Percentiles rank a stretch among this genome's conserved stretches.
Evolutionary conservation across 345 rosid genomes (phyloP).

Genomic region (Abelmoschus esculentus): DNA sequence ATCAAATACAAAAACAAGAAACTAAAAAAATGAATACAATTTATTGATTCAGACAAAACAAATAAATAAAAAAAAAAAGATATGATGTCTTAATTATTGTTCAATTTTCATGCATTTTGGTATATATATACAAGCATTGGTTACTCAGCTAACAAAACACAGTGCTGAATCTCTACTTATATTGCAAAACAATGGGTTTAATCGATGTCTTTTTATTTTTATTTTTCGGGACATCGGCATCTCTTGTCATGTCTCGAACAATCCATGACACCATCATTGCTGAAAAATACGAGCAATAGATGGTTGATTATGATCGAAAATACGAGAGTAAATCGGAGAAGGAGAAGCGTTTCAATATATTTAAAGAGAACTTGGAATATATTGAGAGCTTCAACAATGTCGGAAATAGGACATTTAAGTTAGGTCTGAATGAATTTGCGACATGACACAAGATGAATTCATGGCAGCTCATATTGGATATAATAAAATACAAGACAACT

Average conservation of each 20-base stretch:
- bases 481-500: neutral
- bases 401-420: conserved; percentile 29
- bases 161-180: too few relatives aligned
- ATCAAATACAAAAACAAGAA: neutral
- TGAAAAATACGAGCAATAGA: conserved; percentile 36
- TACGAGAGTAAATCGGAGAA: conserved; percentile 46
- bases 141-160: neutral
- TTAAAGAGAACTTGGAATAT: conserved; percentile 50
- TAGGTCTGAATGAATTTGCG: conserved; percentile 56
- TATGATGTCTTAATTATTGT: neutral
- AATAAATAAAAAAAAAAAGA: neutral
- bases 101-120: neutral
- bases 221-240: conserved; percentile 13
- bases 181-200: conserved; percentile 3
- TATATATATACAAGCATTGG: neutral
- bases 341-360: conserved; percentile 41
- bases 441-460: conserved; percentile 58
- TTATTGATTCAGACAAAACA: neutral
- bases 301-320: conserved; percentile 32
- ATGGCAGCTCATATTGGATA: neutral
- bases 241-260: conserved; percentile 7
- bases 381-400: conserved; percentile 45
- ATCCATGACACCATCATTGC: conserved; percentile 11
- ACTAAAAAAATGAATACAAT: neutral
- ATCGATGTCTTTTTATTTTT: conserved; percentile 4